phyloP scores from a whole-genome alignment of 306 rosid genomes.

The Vigna radiata region DNA sequence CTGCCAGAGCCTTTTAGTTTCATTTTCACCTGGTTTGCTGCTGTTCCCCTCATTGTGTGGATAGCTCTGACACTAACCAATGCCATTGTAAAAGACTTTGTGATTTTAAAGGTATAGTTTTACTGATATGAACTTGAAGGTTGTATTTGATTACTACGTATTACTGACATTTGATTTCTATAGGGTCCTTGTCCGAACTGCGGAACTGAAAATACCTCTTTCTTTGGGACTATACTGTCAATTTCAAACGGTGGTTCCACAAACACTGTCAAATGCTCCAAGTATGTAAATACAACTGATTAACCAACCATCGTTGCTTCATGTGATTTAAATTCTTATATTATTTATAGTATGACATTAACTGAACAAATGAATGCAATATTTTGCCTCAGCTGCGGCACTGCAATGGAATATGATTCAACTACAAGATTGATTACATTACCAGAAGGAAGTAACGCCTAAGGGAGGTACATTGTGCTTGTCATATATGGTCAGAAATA shows the following conservation, averaged over 20 bases:
- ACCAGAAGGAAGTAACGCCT: constrained; percentile 89
- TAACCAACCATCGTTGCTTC: constrained; percentile 12
- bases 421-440: constrained; percentile 83
- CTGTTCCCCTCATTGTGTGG: constrained; percentile 85
- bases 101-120: constrained; percentile 82
- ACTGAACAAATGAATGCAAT: constrained; percentile 17
- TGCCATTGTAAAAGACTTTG: constrained; percentile 74
- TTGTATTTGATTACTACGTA: not conserved
- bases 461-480: constrained; percentile 53
- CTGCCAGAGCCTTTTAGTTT: constrained; percentile 95
- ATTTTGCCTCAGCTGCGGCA: constrained; percentile 70
- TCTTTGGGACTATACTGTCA: constrained; percentile 90
- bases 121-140: not conserved
- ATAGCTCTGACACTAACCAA: constrained; percentile 75
- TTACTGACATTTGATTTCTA: constrained; percentile 24
- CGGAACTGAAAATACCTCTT: constrained; percentile 86
- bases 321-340: constrained; percentile 33
- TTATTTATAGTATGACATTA: not conserved
- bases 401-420: constrained; percentile 69
- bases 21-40: constrained; percentile 98
- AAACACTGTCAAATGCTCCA: constrained; percentile 79
- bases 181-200: constrained; percentile 97
- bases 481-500: too few relatives aligned
- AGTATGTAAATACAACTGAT: constrained; percentile 33
- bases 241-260: constrained; percentile 75